These are phyloP conservation scores for Diutina mesorugosa DNA, from an alignment of 1,139 yeast species.

Conservation along the genomic window DNA sequence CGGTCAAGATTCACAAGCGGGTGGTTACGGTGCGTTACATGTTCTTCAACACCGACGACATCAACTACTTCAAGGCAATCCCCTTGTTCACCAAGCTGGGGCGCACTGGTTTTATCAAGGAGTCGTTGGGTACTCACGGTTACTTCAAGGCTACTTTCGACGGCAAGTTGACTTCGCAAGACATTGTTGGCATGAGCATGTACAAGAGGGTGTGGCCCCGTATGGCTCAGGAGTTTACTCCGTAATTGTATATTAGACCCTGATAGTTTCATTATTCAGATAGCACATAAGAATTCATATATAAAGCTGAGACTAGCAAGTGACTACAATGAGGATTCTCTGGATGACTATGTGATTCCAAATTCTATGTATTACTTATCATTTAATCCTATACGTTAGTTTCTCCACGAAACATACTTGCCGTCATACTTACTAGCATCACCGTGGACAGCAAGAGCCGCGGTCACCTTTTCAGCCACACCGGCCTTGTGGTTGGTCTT, in stretches of 20 bases:
- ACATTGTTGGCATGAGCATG: slow-evolving; percentile 85
- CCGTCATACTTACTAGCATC: slow-evolving; percentile 42
- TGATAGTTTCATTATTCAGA: not conserved
- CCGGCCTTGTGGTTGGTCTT: slow-evolving; percentile 47
- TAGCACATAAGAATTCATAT: not conserved
- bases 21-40: slow-evolving; percentile 91
- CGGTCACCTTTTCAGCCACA: slow-evolving; percentile 41
- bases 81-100: slow-evolving; percentile 91
- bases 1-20: slow-evolving; percentile 86
- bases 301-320: no score
- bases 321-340: no score
- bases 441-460: slow-evolving; percentile 49
- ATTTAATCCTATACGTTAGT: slow-evolving; percentile 3
- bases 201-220: slow-evolving; percentile 89
- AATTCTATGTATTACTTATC: not conserved
- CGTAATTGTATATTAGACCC: not conserved
- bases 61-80: slow-evolving; percentile 80
- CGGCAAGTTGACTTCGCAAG: slow-evolving; percentile 83
- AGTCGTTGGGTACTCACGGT: slow-evolving; percentile 96
- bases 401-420: slow-evolving; percentile 48
- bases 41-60: slow-evolving; percentile 91
- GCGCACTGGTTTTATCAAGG: slow-evolving; percentile 87
- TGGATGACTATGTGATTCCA: no score
- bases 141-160: slow-evolving; percentile 94
- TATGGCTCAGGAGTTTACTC: not conserved